Evolutionary conservation across 23 red algal species (phyloP).

Genomic region (Gracilaria gracilis): DNA sequence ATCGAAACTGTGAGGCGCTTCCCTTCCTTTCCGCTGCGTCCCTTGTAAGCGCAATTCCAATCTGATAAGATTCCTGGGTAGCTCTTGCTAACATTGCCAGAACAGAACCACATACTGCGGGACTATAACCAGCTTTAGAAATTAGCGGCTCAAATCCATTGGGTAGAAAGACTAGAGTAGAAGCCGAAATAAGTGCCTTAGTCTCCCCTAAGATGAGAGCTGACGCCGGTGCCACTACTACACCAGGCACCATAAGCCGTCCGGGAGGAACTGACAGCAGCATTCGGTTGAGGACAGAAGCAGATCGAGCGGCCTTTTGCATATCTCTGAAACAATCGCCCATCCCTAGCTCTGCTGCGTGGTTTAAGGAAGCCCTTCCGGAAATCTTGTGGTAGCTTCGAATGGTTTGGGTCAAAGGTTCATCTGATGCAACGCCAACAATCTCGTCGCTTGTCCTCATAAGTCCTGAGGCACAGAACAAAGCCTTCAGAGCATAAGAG

Average conservation of each 20-base stretch:
- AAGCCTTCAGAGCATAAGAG: constrained; percentile 42
- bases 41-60: constrained; percentile 44
- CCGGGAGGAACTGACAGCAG: constrained; percentile 55
- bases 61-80: constrained; percentile 49
- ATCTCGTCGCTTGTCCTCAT: constrained; percentile 46
- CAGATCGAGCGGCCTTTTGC: constrained; percentile 38
- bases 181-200: constrained; percentile 42
- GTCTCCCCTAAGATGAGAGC: constrained; percentile 59
- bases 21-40: constrained; percentile 29
- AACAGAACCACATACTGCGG: constrained; percentile 44
- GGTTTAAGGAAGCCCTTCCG: constrained; percentile 32
- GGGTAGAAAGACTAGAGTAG: constrained; percentile 47
- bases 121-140: constrained; percentile 59
- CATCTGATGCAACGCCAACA: background rate
- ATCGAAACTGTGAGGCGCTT: constrained; percentile 57
- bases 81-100: constrained; percentile 68
- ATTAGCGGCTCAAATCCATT: constrained; percentile 49
- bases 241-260: constrained; percentile 28
- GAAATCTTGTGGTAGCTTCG: constrained; percentile 34
- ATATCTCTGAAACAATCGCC: constrained; percentile 62
- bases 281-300: constrained; percentile 35
- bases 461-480: constrained; percentile 46
- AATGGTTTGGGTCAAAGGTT: background rate
- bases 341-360: constrained; percentile 57
- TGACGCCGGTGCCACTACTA: constrained; percentile 53